Evolutionary conservation across 164 flowering plant species (phyloP), one percentile per base, ranked within the genome.

Genomic region (Berberis thunbergii): DNA sequence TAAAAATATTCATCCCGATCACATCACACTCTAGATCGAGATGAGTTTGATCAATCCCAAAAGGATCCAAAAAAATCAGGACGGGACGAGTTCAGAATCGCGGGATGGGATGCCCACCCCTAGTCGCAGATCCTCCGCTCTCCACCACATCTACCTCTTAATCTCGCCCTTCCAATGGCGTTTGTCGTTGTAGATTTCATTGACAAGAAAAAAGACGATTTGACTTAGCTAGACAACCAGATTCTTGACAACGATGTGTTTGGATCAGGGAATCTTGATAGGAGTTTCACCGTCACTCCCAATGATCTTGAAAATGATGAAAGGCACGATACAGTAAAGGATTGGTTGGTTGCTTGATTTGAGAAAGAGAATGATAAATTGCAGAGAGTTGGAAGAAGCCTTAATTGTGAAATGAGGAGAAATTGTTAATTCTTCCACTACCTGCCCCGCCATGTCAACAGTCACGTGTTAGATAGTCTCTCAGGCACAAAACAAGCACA

Each of bases 121-220:
- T 56, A 4, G 1, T 2, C 7, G 7, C 50, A 38, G 48, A 9
- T 49, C 69, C 8, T n/a, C 74, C 43, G 42, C 71, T 42, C 8
- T 49, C 63, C 2, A 54, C 72, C 3, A 11, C 76, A 4, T 68
- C 78, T 0, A 42, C 65, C 4, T 62, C 78, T 1, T 71, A 61
- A 0, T 60, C 81, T 49, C 75, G 70, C 8, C 54, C 62, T n/a
- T 67, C 70, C 1, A 78, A 79, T 10, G 86, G 89, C 67, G 86
- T 87, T 87, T 57, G 87, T 88, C 2, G 98, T 87, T 43, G 89
- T 89, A 1, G 96, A 96, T 2, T 83, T 92, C 69, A 69, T 92
- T 13, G 84, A 86, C 42, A 71, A 74, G 45, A 73, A 83, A 42
- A 66, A 77, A 55, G 76, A 72, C 43, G 80, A 81, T 57, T 73